These are phyloP conservation scores for Aspergillus sp. DNA, from an alignment of 2,329 filamentous ascomycete species.

Conservation along the genomic window DNA sequence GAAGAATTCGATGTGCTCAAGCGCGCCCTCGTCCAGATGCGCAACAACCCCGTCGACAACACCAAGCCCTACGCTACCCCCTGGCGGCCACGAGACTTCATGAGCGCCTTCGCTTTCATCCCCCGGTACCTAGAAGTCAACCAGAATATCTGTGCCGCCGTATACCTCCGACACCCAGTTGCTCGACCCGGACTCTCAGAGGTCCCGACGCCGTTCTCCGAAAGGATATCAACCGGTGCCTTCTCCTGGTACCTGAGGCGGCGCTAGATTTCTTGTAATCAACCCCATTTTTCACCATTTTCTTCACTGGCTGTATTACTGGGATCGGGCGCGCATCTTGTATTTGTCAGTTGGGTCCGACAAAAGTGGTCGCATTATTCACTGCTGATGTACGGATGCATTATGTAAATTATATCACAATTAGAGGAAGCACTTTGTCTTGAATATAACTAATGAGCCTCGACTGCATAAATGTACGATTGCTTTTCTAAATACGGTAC, in stretches of 20 bases:
- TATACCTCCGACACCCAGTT: slow-evolving; percentile 92
- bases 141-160: slow-evolving; percentile 91
- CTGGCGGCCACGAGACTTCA: slow-evolving; percentile 82
- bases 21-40: slow-evolving; percentile 62
- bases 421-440: neutral
- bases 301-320: slow-evolving; percentile 37
- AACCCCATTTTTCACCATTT: slow-evolving; percentile 21
- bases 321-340: slow-evolving; percentile 29
- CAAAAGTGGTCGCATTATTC: slow-evolving; percentile 13
- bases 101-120: slow-evolving; percentile 92
- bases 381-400: slow-evolving; percentile 12
- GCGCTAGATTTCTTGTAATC: slow-evolving; percentile 53
- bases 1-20: slow-evolving; percentile 49
- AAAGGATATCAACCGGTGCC: slow-evolving; percentile 71
- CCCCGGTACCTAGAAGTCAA: slow-evolving; percentile 96
- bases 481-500: neutral
- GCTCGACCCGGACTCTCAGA: slow-evolving; percentile 77
- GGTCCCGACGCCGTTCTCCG: slow-evolving; percentile 78
- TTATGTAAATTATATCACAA: slow-evolving; percentile 17
- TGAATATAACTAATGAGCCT: neutral
- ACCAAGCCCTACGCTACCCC: slow-evolving; percentile 86
- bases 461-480: neutral
- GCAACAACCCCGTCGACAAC: slow-evolving; percentile 73
- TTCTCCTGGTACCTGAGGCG: slow-evolving; percentile 93
- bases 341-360: slow-evolving; percentile 10